Evolutionary conservation across 805 yeast species (phyloP).

Genomic region (Saccharomycopsis vini): DNA sequence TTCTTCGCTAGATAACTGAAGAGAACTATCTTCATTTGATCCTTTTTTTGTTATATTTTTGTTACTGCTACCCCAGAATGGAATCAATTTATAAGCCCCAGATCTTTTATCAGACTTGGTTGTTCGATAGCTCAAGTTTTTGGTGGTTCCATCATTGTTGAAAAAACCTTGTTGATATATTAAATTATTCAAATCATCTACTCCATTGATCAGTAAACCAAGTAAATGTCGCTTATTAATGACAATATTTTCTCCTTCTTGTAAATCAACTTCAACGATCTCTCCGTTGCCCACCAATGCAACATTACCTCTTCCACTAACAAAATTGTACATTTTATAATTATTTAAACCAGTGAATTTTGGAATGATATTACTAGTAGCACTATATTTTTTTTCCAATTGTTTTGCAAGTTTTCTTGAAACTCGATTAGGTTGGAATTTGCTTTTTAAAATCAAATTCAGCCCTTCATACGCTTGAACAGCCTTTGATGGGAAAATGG

Average conservation of each 20-base stretch:
- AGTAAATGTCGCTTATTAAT: slow-evolving; percentile 31
- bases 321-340: slow-evolving; percentile 27
- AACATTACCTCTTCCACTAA: slow-evolving; percentile 36
- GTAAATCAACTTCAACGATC: slow-evolving; percentile 30
- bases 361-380: not conserved
- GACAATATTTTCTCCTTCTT: slow-evolving; percentile 30
- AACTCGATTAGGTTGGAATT: slow-evolving; percentile 32
- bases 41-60: too few relatives aligned
- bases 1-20: too few relatives aligned
- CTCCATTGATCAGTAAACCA: slow-evolving; percentile 35
- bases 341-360: slow-evolving; percentile 5
- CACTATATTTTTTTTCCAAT: not conserved
- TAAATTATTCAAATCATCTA: slow-evolving; percentile 26
- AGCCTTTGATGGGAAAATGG: slow-evolving; percentile 38
- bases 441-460: slow-evolving; percentile 35
- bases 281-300: slow-evolving; percentile 36
- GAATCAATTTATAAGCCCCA: too few relatives aligned
- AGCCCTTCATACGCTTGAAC: slow-evolving; percentile 47
- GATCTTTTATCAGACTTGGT: too few relatives aligned
- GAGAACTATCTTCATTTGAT: too few relatives aligned
- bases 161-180: slow-evolving; percentile 1
- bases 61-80: too few relatives aligned
- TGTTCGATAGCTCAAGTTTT: not conserved
- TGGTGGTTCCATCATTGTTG: not conserved
- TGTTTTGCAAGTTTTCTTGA: slow-evolving; percentile 21